phyloP scores from a whole-genome alignment of 2,329 filamentous ascomycete species.

The Tolypocladium pustulatum region DNA sequence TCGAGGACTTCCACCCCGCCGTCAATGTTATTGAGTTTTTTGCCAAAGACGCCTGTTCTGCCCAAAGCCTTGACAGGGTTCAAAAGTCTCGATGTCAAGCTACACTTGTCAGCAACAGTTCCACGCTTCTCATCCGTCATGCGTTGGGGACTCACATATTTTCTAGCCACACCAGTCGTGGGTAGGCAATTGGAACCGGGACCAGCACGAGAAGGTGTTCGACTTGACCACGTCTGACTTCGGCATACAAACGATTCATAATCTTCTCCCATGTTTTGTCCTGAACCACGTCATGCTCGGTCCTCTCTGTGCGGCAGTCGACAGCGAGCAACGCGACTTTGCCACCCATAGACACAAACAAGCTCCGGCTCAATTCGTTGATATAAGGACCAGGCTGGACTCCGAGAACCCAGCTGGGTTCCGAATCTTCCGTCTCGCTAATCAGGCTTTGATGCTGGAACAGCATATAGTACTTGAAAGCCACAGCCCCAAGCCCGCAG shows the following conservation, averaged over 20 bases:
- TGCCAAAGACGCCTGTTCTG: slow-evolving; percentile 68
- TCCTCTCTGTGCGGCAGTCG: slow-evolving; percentile 86
- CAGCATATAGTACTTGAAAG: slow-evolving; percentile 97
- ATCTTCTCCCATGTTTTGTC: slow-evolving; percentile 77
- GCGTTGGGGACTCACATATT: slow-evolving; percentile 44
- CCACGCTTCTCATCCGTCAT: background rate
- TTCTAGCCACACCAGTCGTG: slow-evolving; percentile 60
- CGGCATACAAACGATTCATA: slow-evolving; percentile 73
- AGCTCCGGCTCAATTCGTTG: slow-evolving; percentile 68
- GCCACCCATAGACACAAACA: slow-evolving; percentile 76
- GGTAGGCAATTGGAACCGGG: slow-evolving; percentile 76
- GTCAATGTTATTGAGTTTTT: slow-evolving; percentile 79
- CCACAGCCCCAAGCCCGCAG: slow-evolving; percentile 76
- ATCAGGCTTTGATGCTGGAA: slow-evolving; percentile 91
- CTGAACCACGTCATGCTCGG: slow-evolving; percentile 67
- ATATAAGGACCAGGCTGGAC: slow-evolving; percentile 79
- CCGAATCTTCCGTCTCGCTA: slow-evolving; percentile 68
- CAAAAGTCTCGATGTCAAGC: slow-evolving; percentile 74
- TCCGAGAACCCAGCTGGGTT: slow-evolving; percentile 88
- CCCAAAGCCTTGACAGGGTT: slow-evolving; percentile 83
- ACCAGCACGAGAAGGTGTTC: slow-evolving; percentile 85
- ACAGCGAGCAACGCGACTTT: slow-evolving; percentile 75
- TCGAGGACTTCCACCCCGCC: slow-evolving; percentile 86
- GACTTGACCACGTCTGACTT: slow-evolving; percentile 73
- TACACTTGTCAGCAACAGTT: slow-evolving; percentile 26